phyloP scores from a whole-genome alignment of 2,329 filamentous ascomycete genomes.

The Verticillium isaacii region DNA sequence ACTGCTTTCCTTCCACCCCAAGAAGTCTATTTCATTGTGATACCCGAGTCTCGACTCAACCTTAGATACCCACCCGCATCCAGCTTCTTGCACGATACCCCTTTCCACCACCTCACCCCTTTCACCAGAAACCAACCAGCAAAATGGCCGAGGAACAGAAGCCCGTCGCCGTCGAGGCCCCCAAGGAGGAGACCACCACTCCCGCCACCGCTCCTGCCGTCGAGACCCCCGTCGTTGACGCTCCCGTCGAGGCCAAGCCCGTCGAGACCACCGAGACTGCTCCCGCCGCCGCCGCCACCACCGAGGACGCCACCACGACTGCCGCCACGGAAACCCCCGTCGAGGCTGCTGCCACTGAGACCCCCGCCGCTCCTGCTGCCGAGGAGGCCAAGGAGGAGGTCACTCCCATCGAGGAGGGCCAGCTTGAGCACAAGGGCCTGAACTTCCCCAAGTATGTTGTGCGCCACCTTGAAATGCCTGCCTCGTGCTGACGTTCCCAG shows the following conservation, averaged over 20 bases:
- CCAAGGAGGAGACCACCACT: conserved; percentile 39
- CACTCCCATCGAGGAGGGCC: conserved; percentile 75
- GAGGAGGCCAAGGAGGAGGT: conserved; percentile 45
- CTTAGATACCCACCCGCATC: conserved; percentile 28
- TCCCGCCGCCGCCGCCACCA: conserved; percentile 24
- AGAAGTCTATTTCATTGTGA: conserved; percentile 38
- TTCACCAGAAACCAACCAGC: conserved; percentile 26
- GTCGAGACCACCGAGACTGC: conserved; percentile 27
- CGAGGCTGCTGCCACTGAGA: conserved; percentile 29
- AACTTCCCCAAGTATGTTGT: conserved; percentile 75
- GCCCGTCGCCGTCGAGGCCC: conserved; percentile 59
- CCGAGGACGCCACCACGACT: conserved; percentile 27
- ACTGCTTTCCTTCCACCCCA: conserved; percentile 31
- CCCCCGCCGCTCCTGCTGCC: conserved; percentile 25
- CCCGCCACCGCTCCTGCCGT: conserved; percentile 28
- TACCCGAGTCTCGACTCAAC: conserved; percentile 36
- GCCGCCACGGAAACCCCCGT: conserved; percentile 30
- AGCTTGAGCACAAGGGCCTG: conserved; percentile 86
- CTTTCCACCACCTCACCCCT: conserved; percentile 23
- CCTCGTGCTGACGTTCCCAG: conserved; percentile 38
- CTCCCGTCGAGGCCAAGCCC: conserved; percentile 28
- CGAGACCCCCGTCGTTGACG: conserved; percentile 31
- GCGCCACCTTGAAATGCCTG: too few species aligned
- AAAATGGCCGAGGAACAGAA: conserved; percentile 73
- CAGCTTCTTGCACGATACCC: conserved; percentile 28